Percentiles rank a stretch among this genome's conserved stretches.
Evolutionary conservation across 2,329 filamentous ascomycete genomes (phyloP).

Genomic region (Clarireedia homoeocarpa): DNA sequence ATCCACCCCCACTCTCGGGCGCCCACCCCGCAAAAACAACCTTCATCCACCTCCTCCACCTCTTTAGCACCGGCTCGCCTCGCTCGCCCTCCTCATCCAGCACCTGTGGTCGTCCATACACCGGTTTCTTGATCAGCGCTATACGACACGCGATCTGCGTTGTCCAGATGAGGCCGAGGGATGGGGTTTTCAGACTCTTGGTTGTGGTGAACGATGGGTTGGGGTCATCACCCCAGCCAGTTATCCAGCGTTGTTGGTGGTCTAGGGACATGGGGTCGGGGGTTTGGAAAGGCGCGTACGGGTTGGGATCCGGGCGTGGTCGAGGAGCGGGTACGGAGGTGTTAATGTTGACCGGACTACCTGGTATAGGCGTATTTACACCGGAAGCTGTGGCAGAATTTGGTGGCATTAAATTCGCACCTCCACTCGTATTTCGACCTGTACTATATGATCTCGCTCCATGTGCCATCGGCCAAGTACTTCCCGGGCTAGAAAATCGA

Average conservation of each 20-base stretch:
- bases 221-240: conserved; percentile 79
- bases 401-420: conserved; percentile 15
- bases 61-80: conserved; percentile 41
- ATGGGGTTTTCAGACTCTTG: conserved; percentile 67
- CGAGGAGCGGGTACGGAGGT: no score
- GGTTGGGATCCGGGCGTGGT: not conserved
- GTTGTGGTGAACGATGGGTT: conserved; percentile 22
- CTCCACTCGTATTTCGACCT: not conserved
- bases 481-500: conserved; percentile 47
- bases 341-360: not conserved
- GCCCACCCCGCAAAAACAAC: conserved; percentile 84
- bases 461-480: conserved; percentile 9
- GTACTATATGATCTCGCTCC: not conserved
- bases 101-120: conserved; percentile 33
- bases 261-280: conserved; percentile 62
- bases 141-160: conserved; percentile 81
- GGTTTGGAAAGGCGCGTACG: conserved; percentile 22
- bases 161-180: conserved; percentile 82
- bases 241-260: conserved; percentile 91
- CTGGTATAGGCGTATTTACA: conserved; percentile 15
- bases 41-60: conserved; percentile 72
- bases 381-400: conserved; percentile 18
- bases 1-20: conserved; percentile 40
- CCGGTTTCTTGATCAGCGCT: conserved; percentile 66
- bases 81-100: conserved; percentile 32